These are phyloP conservation scores for Colletotrichum sublineola DNA, from an alignment of 2,329 filamentous ascomycete species.

Conservation along the genomic window DNA sequence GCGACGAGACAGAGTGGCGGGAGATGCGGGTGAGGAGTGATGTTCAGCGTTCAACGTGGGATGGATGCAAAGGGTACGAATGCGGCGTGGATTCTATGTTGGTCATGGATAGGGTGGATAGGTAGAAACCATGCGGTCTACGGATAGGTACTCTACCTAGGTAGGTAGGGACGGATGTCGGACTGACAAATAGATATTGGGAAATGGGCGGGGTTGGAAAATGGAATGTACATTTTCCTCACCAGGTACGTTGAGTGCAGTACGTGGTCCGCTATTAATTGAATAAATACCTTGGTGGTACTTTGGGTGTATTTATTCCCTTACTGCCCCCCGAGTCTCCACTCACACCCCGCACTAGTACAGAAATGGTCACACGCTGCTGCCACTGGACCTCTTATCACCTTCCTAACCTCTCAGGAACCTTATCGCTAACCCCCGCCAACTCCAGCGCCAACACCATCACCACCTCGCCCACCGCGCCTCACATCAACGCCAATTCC, in stretches of 20 bases:
- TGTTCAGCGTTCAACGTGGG: slow-evolving; percentile 12
- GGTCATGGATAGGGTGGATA: not conserved
- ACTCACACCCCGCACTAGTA: slow-evolving; percentile 24
- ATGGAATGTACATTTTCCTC: not conserved
- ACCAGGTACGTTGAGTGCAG: not conserved
- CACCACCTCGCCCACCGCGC: not conserved
- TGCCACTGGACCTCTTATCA: slow-evolving; percentile 25
- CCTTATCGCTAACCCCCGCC: slow-evolving; percentile 15
- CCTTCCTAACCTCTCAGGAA: slow-evolving; percentile 6
- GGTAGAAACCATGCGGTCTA: not conserved
- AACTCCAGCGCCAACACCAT: slow-evolving; percentile 2
- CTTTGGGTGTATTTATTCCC: not conserved
- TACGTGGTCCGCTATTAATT: not conserved
- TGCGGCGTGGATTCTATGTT: slow-evolving; percentile 8
- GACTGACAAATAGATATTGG: not conserved
- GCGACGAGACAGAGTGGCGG: not conserved
- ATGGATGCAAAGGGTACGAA: slow-evolving; percentile 10
- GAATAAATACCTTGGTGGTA: not conserved
- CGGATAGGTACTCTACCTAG: not conserved
- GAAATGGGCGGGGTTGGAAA: no score
- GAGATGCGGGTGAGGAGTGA: not conserved
- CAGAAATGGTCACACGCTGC: slow-evolving; percentile 18
- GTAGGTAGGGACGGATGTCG: not conserved
- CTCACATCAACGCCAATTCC: slow-evolving; percentile 4
- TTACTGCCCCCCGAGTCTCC: slow-evolving; percentile 1